phyloP scores from a whole-genome alignment of 225 moss, liverwort and hornwort species.

The Polytrichum commune region DNA sequence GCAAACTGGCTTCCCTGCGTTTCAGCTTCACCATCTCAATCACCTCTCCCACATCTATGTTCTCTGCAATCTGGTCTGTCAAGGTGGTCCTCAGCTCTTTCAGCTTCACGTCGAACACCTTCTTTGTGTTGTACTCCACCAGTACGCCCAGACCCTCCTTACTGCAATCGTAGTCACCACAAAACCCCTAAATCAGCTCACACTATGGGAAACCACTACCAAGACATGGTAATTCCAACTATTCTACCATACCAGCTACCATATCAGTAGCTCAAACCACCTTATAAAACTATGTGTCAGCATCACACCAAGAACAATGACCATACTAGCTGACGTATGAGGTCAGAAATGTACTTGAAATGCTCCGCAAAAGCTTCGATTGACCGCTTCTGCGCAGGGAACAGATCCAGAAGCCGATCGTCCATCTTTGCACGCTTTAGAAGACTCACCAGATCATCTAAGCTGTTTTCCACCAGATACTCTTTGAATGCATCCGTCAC shows the following conservation, averaged over 20 bases:
- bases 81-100: constrained; percentile 76
- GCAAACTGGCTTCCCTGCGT: constrained; percentile 81
- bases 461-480: constrained; percentile 86
- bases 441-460: constrained; percentile 91
- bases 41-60: constrained; percentile 74
- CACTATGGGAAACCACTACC: no score
- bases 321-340: no score
- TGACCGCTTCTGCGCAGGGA: constrained; percentile 93
- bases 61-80: constrained; percentile 84
- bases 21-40: constrained; percentile 87
- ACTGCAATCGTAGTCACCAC: constrained; percentile 34
- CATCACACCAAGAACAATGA: no score
- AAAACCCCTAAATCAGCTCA: not conserved
- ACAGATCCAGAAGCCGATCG: constrained; percentile 84
- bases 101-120: constrained; percentile 93
- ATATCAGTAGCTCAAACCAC: no score
- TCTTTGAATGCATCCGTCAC: constrained; percentile 93
- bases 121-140: constrained; percentile 93
- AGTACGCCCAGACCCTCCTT: constrained; percentile 89
- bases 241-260: not conserved
- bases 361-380: constrained; percentile 91
- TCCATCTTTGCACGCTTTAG: constrained; percentile 99
- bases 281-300: no score
- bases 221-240: no score
- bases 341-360: constrained; percentile 57